A percentile compares a stretch with the other conserved stretches of the same genome.
Evolutionary conservation across 441 rosid species (phyloP).

Genomic region (Eruca vesicaria): DNA sequence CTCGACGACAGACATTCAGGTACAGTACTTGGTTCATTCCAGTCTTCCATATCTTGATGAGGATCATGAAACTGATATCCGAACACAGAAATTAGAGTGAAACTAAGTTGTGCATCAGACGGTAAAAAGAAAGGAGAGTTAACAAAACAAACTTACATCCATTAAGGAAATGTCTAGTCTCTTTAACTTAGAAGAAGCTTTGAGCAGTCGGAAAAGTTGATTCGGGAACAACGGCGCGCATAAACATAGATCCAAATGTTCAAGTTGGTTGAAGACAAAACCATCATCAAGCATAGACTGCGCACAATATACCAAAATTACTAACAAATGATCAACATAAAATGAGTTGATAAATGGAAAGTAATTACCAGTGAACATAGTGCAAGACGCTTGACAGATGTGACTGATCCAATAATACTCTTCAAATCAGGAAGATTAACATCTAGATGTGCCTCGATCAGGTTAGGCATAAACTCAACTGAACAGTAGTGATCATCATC

Average conservation of each 20-base stretch:
- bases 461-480: constrained; percentile 1
- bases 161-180: too few relatives aligned
- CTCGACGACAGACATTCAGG: constrained; percentile 10
- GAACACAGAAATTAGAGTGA: background rate
- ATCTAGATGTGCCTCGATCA: background rate
- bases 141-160: background rate
- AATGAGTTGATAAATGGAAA: background rate
- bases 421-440: background rate
- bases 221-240: background rate
- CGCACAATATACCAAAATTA: background rate
- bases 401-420: background rate
- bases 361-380: background rate
- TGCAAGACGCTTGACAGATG: background rate
- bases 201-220: background rate
- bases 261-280: constrained; percentile 7
- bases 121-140: background rate
- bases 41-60: fast-evolving
- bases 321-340: background rate
- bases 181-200: too few relatives aligned
- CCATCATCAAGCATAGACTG: background rate
- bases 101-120: background rate
- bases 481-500: background rate
- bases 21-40: constrained; percentile 6
- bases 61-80: background rate
- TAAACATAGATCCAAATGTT: background rate